Conservation (phyloP, 2,329 filamentous ascomycete species). For the Alternaria infectoria region DNA sequence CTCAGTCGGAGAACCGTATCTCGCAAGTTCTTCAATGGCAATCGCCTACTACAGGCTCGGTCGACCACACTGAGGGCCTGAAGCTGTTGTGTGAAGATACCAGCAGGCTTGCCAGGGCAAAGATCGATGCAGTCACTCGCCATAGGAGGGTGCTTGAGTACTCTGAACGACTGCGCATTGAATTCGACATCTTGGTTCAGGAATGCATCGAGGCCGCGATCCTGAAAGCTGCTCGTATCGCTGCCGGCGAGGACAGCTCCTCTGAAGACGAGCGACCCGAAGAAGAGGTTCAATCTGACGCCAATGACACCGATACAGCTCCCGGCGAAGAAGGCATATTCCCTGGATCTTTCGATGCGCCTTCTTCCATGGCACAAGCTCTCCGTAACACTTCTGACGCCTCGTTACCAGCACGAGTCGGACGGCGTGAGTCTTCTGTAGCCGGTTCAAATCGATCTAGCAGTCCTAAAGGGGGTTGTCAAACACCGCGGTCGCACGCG, state of each 20-base stretch:
- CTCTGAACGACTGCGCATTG: constrained; percentile 90
- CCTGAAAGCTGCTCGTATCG: constrained; percentile 85
- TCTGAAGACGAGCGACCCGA: constrained; percentile 60
- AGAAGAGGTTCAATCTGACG: constrained; percentile 57
- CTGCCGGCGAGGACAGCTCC: constrained; percentile 82
- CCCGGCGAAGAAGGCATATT: constrained; percentile 62
- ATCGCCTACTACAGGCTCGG: constrained; percentile 85
- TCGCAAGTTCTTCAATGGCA: constrained; percentile 97
- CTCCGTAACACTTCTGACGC: constrained; percentile 62
- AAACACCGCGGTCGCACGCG: constrained; percentile 85
- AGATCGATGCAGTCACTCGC: constrained; percentile 91
- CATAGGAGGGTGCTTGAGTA: constrained; percentile 95
- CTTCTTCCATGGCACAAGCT: constrained; percentile 63
- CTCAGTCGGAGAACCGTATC: constrained; percentile 93
- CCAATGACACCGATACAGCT: constrained; percentile 46
- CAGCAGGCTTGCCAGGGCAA: constrained; percentile 79
- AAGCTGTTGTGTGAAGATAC: constrained; percentile 89
- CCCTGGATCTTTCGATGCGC: constrained; percentile 63
- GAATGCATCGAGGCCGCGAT: constrained; percentile 94
- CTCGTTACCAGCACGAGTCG: constrained; percentile 52
- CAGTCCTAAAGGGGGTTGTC: constrained; percentile 82
- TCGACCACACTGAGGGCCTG: constrained; percentile 92
- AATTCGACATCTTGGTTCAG: constrained; percentile 90
- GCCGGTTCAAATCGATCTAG: constrained; percentile 82
- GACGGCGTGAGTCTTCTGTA: constrained; percentile 64